Percentiles rank a stretch among this genome's conserved stretches.
These are phyloP conservation scores for Beta lomatogona DNA, from an alignment of 179 eudicot species.

Conservation along the genomic window DNA sequence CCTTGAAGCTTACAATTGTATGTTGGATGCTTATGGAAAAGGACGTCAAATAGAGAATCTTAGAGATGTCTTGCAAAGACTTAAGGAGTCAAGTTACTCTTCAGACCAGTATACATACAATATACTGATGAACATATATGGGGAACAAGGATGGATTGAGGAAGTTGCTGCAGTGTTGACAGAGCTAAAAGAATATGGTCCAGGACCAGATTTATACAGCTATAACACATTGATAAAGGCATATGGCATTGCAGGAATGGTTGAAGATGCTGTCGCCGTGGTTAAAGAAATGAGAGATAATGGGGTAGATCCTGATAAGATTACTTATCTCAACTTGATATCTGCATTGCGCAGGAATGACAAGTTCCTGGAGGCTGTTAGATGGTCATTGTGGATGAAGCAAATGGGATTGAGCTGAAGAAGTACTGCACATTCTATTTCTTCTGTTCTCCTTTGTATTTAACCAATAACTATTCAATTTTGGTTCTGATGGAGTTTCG, in stretches of 20 bases:
- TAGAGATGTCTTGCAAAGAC: conserved; percentile 59
- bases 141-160: conserved; percentile 89
- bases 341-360: conserved; percentile 74
- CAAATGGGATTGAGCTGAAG: conserved; percentile 60
- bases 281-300: conserved; percentile 83
- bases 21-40: conserved; percentile 94
- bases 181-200: conserved; percentile 73
- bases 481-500: neutral
- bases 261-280: conserved; percentile 78
- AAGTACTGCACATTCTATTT: conserved; percentile 20
- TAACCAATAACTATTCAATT: neutral
- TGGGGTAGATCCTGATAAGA: conserved; percentile 71
- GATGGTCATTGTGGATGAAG: conserved; percentile 98
- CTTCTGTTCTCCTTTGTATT: conserved; percentile 18
- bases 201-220: conserved; percentile 77
- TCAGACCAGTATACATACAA: conserved; percentile 80
- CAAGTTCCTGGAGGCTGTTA: conserved; percentile 82
- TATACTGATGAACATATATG: conserved; percentile 83
- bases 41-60: conserved; percentile 74
- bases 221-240: conserved; percentile 96
- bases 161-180: conserved; percentile 65
- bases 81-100: conserved; percentile 59
- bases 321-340: conserved; percentile 70
- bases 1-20: conserved; percentile 88
- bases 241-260: conserved; percentile 96